phyloP scores from a whole-genome alignment of 768 basidiomycete genomes.

The Psilocybe subaeruginosa region DNA sequence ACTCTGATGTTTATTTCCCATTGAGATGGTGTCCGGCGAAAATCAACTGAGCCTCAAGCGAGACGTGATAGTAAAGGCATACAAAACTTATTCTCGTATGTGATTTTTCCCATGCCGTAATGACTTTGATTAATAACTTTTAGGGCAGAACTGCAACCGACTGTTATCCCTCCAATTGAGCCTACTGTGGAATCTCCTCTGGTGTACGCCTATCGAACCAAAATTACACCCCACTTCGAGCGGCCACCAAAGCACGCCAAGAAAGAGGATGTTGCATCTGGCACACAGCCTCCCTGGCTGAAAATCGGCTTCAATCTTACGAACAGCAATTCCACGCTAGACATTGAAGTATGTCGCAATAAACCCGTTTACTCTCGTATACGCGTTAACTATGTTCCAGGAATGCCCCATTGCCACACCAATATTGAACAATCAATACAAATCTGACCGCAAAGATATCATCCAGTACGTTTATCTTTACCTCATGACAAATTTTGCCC shows the following conservation, averaged over 20 bases:
- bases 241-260: slow-evolving; percentile 55
- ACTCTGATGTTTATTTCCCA: not conserved
- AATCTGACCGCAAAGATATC: slow-evolving; percentile 64
- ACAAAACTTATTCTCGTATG: slow-evolving; percentile 71
- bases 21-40: slow-evolving; percentile 84
- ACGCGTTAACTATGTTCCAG: slow-evolving; percentile 36
- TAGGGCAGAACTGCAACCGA: slow-evolving; percentile 52
- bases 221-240: slow-evolving; percentile 97
- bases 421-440: slow-evolving; percentile 71
- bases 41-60: slow-evolving; percentile 86
- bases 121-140: slow-evolving; percentile 8
- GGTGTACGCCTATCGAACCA: slow-evolving; percentile 92
- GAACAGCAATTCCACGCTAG: slow-evolving; percentile 74
- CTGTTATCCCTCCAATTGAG: slow-evolving; percentile 64
- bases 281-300: slow-evolving; percentile 63
- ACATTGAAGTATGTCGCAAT: slow-evolving; percentile 75
- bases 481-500: not conserved
- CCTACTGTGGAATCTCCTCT: slow-evolving; percentile 86
- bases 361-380: not conserved
- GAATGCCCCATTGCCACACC: slow-evolving; percentile 93
- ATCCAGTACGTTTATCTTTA: slow-evolving; percentile 51
- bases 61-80: slow-evolving; percentile 85
- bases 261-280: slow-evolving; percentile 25
- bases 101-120: slow-evolving; percentile 1
- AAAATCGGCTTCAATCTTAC: slow-evolving; percentile 90